These are phyloP conservation scores for Wickerhamiella allomyrinae DNA, from an alignment of 805 yeast genomes.

Conservation along the genomic window DNA sequence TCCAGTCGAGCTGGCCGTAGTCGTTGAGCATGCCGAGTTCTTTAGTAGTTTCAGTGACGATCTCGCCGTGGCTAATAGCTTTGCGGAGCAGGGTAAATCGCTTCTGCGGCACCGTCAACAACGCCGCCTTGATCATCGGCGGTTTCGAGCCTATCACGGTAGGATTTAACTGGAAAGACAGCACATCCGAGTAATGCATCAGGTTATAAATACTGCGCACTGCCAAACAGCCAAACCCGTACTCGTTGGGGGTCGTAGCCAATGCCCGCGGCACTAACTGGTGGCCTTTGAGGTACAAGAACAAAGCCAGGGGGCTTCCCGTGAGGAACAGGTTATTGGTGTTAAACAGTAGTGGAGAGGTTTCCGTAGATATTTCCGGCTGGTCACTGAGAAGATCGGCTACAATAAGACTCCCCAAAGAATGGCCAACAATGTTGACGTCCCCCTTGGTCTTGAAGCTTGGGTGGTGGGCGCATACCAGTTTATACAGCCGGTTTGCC, in stretches of 20 bases:
- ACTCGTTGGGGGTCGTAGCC: neutral
- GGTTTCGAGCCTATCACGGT: conserved; percentile 34
- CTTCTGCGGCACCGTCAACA: neutral
- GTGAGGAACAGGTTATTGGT: conserved; percentile 50
- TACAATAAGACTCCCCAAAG: conserved; percentile 70
- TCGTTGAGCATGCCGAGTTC: conserved; percentile 43
- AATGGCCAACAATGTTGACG: conserved; percentile 72
- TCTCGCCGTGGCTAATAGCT: conserved; percentile 10
- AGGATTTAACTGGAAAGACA: conserved; percentile 81
- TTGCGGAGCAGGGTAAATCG: conserved; percentile 1
- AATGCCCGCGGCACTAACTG: conserved; percentile 2
- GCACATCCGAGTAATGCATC: conserved; percentile 83
- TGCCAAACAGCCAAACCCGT: conserved; percentile 44
- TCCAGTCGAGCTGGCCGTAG: conserved; percentile 74
- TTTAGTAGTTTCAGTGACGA: conserved; percentile 19
- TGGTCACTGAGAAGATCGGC: conserved; percentile 50
- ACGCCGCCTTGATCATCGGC: neutral
- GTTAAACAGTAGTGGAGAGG: conserved; percentile 44
- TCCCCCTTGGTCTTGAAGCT: conserved; percentile 31
- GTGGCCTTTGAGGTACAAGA: conserved; percentile 12
- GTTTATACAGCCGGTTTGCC: conserved; percentile 51
- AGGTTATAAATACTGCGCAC: conserved; percentile 64
- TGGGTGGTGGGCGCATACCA: conserved; percentile 55
- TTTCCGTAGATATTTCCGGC: conserved; percentile 20
- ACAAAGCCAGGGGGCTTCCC: conserved; percentile 18